A percentile compares a stretch with the other conserved stretches of the same genome.
Evolutionary conservation across 2,329 filamentous ascomycete species (phyloP).

Genomic region (Phoma sp.): DNA sequence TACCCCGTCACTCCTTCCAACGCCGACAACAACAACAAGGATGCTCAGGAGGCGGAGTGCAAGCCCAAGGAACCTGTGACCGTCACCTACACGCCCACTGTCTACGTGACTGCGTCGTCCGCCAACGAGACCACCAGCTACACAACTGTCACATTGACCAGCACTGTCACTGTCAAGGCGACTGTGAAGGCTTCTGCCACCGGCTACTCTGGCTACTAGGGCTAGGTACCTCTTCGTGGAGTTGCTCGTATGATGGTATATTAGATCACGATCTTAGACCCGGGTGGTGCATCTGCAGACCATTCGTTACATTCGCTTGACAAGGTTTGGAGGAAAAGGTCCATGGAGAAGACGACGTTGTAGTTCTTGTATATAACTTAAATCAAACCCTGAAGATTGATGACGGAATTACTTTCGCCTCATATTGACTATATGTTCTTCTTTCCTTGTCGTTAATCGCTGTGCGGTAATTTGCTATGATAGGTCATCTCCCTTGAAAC

Average conservation of each 20-base stretch:
- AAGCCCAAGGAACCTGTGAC: constrained; percentile 24
- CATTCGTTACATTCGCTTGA: constrained; percentile 6
- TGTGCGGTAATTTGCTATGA: background rate
- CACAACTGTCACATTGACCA: constrained; percentile 34
- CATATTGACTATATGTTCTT: background rate
- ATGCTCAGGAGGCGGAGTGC: constrained; percentile 25
- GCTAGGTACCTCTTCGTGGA: background rate
- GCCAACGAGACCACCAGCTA: constrained; percentile 20
- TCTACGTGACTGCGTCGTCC: constrained; percentile 31
- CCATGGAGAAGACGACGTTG: background rate
- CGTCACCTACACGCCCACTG: constrained; percentile 39
- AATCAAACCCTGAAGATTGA: background rate
- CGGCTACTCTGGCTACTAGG: constrained; percentile 5
- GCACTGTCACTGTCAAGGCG: constrained; percentile 33
- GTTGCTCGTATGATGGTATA: background rate
- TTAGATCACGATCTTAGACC: constrained; percentile 8
- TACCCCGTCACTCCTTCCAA: constrained; percentile 5
- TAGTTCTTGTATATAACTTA: constrained; percentile 15
- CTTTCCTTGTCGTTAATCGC: background rate
- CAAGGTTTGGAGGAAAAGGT: background rate
- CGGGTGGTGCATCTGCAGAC: constrained; percentile 1
- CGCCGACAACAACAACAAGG: background rate
- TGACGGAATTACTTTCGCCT: background rate
- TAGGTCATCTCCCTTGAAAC: too few relatives aligned
- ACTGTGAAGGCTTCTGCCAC: constrained; percentile 6